phyloP scores from a whole-genome alignment of 192 early-diverging fungal genomes.

The Coemansia sp. region DNA sequence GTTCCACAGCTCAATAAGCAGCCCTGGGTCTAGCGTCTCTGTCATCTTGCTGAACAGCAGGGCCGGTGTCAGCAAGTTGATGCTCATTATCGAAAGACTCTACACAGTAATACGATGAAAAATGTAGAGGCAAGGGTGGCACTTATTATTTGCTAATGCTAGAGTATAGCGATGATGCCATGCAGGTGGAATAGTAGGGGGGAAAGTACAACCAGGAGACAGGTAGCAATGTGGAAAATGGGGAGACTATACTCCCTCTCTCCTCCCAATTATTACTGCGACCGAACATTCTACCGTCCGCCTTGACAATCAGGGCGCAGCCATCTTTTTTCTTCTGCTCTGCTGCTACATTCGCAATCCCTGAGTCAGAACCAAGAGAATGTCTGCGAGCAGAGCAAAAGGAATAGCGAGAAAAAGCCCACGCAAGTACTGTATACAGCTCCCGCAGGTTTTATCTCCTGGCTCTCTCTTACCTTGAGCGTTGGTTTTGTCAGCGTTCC shows the following conservation, averaged over 20 bases:
- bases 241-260: not conserved
- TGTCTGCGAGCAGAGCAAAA: no score
- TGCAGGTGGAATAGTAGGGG: not conserved
- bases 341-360: no score
- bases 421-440: not conserved
- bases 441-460: no score
- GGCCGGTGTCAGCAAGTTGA: conserved; percentile 75
- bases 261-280: not conserved
- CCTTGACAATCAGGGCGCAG: no score
- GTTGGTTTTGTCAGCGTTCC: conserved; percentile 52
- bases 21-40: conserved; percentile 62
- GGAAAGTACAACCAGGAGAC: not conserved
- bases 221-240: not conserved
- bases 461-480: conserved; percentile 46
- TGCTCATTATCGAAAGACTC: conserved; percentile 60
- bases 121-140: not conserved
- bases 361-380: no score
- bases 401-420: not conserved
- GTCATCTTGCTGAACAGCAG: conserved; percentile 75
- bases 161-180: not conserved
- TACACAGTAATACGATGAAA: conserved; percentile 16
- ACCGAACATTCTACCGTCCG: not conserved
- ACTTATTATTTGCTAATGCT: not conserved
- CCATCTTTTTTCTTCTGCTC: no score
- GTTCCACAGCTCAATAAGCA: conserved; percentile 71